phyloP scores from a whole-genome alignment of 352 stramenopile genomes.

The Phytopythium helicoides region DNA sequence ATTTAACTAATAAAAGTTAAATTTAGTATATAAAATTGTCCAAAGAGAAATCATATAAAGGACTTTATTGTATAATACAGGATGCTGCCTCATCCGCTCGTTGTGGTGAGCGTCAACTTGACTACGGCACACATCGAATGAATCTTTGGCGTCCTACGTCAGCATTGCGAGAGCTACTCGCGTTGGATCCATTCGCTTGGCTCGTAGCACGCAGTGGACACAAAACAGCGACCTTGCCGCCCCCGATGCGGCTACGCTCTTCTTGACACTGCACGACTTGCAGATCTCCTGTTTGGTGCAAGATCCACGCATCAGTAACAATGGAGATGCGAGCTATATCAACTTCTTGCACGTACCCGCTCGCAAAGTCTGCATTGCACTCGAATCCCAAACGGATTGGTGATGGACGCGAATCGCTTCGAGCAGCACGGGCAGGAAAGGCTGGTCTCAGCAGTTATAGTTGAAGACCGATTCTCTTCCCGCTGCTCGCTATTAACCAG shows the following conservation, averaged over 20 bases:
- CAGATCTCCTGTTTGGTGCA: slow-evolving; percentile 15
- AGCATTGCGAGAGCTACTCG: slow-evolving; percentile 22
- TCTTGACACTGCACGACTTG: slow-evolving; percentile 39
- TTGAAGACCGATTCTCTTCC: slow-evolving; percentile 4
- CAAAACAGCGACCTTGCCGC: slow-evolving; percentile 31
- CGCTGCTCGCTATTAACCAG: slow-evolving; percentile 29
- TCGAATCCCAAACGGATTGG: slow-evolving; percentile 16
- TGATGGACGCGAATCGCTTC: slow-evolving; percentile 21
- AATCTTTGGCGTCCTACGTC: slow-evolving; percentile 6
- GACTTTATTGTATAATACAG: too few species aligned
- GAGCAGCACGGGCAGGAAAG: slow-evolving; percentile 23
- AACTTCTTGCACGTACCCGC: background rate
- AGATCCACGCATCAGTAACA: too few species aligned
- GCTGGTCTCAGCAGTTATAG: too few species aligned
- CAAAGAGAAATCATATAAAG: too few species aligned
- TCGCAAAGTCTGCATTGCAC: slow-evolving; percentile 17
- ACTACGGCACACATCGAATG: too few species aligned
- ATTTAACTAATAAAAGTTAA: too few species aligned
- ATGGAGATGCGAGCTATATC: too few species aligned
- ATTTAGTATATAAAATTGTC: too few species aligned
- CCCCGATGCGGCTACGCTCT: slow-evolving; percentile 24
- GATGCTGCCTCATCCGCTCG: too few species aligned
- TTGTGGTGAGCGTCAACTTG: too few species aligned
- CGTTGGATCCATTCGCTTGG: slow-evolving; percentile 17
- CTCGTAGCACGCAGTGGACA: slow-evolving; percentile 28